These are phyloP conservation scores for Wolfiporia cocos DNA, from an alignment of 1,284 basidiomycete species.

Conservation along the genomic window DNA sequence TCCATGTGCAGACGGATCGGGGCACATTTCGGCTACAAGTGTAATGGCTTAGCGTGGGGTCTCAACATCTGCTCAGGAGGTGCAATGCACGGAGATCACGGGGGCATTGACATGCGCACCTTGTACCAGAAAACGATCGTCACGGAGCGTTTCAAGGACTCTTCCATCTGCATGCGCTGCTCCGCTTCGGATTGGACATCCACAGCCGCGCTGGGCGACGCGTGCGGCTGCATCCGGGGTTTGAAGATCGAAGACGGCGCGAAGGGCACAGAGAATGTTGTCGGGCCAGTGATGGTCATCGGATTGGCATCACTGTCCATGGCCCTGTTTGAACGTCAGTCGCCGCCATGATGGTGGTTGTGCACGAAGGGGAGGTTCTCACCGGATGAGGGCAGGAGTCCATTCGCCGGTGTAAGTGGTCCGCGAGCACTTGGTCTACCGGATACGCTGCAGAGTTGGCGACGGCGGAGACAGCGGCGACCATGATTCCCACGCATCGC, in stretches of 20 bases:
- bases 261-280: neutral
- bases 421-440: neutral
- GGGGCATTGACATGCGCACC: conserved; percentile 25
- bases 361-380: neutral
- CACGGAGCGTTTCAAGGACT: conserved; percentile 35
- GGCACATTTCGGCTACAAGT: conserved; percentile 44
- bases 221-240: neutral
- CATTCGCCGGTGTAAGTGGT: neutral
- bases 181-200: no score
- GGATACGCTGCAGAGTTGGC: neutral
- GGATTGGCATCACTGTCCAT: neutral
- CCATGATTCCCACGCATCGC: neutral
- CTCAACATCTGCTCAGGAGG: neutral
- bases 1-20: conserved; percentile 56
- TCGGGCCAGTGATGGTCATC: neutral
- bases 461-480: neutral
- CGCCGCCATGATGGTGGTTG: neutral
- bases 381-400: neutral
- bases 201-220: neutral
- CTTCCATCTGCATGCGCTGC: conserved; percentile 18
- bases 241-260: neutral
- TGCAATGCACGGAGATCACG: conserved; percentile 9
- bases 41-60: neutral
- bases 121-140: conserved; percentile 67
- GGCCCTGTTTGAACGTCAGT: neutral